Base-by-base conservation (phyloP, 2,329 filamentous ascomycete species). In the Colletotrichum destructivum region DNA sequence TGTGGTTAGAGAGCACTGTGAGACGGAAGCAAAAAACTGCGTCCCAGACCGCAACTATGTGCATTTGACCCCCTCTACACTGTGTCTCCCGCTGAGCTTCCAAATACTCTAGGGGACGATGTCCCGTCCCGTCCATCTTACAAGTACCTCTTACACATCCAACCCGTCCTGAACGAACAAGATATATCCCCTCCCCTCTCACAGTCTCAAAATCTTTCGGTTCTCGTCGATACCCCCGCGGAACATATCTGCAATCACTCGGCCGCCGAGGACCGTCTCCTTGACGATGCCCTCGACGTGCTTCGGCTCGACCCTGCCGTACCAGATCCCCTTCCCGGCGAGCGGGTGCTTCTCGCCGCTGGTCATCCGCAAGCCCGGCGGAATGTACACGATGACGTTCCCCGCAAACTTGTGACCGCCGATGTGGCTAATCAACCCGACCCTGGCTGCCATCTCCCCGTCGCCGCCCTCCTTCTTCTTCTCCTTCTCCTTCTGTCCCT, bases 381-480 rank as follows among this genome's bases (percentile, higher is more conserved):
- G 94, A 6, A 96, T 79, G 77, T 96, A 96, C 1, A 96, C 82
- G 59, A 96, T 94, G 46, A 96, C 89, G 79, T 97, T 97, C 1
- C 94, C 94, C 0, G 94, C 94, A 79, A 92, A 96, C 79, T 95
- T 95, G 81, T 97, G 94, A 0, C 94, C 94, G 1, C 94, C 93
- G 64, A 97, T 91, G 77, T 97, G 94, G 72, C 91, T 94, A 66
- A 95, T 93, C 66, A 92, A 77, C 0, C 89, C 94, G 0, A 95
- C 88, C 59, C 91, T 84, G 2, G 90, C 92, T 0, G 86, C 83
- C 8, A 71, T 75, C 74, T 72, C 75, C 18, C 57, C 61, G 6
- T n/a, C 35, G 35, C 35, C 35, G 9, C 35, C 35, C 35, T 11
- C 35, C 35, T 38, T 9, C 9, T 35, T 9, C 31, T 35, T 2